phyloP scores from a whole-genome alignment of 805 yeast genomes.

The Jamesozyma jinghongensis region DNA sequence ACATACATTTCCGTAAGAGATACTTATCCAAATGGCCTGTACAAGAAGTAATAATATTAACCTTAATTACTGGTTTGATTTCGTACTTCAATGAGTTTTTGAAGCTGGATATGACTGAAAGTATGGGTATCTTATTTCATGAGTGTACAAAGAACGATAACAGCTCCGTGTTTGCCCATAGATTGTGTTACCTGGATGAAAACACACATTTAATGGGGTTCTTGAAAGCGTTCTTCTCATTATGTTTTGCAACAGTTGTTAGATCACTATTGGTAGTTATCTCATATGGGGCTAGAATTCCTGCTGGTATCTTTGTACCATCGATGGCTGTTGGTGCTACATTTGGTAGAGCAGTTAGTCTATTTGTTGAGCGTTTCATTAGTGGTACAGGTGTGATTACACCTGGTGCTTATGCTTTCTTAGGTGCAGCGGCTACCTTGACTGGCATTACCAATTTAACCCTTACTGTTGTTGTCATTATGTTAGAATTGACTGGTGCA shows the following conservation, averaged over 20 bases:
- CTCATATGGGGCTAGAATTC: constrained; percentile 88
- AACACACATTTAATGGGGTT: constrained; percentile 21
- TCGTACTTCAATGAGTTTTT: constrained; percentile 80
- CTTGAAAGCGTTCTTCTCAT: constrained; percentile 38
- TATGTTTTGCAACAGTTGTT: constrained; percentile 60
- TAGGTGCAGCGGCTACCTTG: constrained; percentile 93
- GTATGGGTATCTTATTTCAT: constrained; percentile 82
- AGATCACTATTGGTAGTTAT: constrained; percentile 66
- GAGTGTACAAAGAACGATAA: constrained; percentile 49
- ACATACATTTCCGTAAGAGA: constrained; percentile 66
- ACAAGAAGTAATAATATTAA: constrained; percentile 60
- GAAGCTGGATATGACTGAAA: constrained; percentile 85
- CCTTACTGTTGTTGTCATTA: constrained; percentile 85
- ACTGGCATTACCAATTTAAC: constrained; percentile 92
- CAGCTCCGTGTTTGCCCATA: constrained; percentile 32
- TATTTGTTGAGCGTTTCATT: constrained; percentile 46
- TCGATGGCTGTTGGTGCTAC: constrained; percentile 96
- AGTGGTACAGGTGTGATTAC: constrained; percentile 54
- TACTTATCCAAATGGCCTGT: constrained; percentile 42
- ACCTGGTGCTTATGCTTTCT: constrained; percentile 90
- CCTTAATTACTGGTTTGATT: constrained; percentile 61
- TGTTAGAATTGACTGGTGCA: constrained; percentile 97
- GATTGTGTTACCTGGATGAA: constrained; percentile 33
- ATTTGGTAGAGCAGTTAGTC: constrained; percentile 81
- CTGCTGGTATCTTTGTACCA: constrained; percentile 97